These are phyloP conservation scores for Thecaphora thlaspeos DNA, from an alignment of 1,284 basidiomycete genomes.

Conservation along the genomic window DNA sequence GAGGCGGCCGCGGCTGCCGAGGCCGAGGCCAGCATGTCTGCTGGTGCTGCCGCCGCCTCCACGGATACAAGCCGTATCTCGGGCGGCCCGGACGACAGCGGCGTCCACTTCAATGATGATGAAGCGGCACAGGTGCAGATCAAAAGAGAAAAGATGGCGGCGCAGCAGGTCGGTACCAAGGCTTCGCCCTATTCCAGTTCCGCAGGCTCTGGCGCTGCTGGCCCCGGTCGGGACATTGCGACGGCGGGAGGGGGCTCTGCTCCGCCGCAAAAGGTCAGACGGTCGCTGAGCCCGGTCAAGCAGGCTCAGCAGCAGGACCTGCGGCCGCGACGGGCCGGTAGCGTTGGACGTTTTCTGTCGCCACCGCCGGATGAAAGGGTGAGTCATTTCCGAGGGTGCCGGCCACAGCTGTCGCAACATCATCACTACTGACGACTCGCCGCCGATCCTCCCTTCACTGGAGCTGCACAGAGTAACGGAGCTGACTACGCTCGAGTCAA, in stretches of 20 bases:
- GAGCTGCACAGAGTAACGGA: too few species aligned
- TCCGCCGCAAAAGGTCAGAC: constrained; percentile 4
- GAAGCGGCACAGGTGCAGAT: background rate
- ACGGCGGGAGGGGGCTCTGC: too few species aligned
- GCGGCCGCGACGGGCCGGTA: constrained; percentile 21
- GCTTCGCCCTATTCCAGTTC: background rate
- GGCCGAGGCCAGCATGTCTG: background rate
- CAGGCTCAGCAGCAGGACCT: constrained; percentile 19
- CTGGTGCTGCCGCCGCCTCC: background rate
- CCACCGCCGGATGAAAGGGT: constrained; percentile 10
- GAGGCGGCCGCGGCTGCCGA: background rate
- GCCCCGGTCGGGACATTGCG: too few species aligned
- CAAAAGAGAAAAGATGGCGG: constrained; percentile 17
- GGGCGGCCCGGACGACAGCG: constrained; percentile 22
- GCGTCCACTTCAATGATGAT: constrained; percentile 8
- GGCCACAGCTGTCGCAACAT: too few species aligned
- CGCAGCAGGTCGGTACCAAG: background rate
- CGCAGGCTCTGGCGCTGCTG: too few species aligned
- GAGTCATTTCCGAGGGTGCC: background rate
- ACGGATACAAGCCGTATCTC: constrained; percentile 2
- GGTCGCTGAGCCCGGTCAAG: constrained; percentile 30
- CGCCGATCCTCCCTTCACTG: too few species aligned
- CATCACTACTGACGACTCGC: too few species aligned
- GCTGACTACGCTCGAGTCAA: background rate
- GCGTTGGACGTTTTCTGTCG: constrained; percentile 30